Percentiles rank a stretch among this genome's conserved stretches.
Evolutionary conservation across 257 asterid genomes (phyloP).

Genomic region (Thymus quinquecostatus): DNA sequence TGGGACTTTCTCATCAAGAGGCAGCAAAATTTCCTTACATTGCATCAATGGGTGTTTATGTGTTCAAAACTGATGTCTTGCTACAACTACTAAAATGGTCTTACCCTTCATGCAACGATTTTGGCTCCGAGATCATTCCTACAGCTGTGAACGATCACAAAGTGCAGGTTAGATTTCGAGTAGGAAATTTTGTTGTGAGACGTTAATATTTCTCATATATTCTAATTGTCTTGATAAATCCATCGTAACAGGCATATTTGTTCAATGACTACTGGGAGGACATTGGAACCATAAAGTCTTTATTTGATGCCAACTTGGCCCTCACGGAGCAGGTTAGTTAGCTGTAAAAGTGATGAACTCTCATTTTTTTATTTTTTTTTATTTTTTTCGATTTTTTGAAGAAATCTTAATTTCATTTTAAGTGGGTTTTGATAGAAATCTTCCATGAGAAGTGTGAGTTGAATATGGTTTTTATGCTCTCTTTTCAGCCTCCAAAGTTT

Average conservation of each 20-base stretch:
- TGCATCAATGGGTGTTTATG: slow-evolving; percentile 98
- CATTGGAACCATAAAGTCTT: slow-evolving; percentile 88
- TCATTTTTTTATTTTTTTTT: no score
- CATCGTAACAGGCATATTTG: slow-evolving; percentile 62
- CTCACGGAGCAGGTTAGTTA: slow-evolving; percentile 77
- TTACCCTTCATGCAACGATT: slow-evolving; percentile 87
- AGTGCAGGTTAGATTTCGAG: slow-evolving; percentile 66
- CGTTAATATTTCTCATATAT: slow-evolving; percentile 6
- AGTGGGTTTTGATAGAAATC: not conserved
- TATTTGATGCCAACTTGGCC: slow-evolving; percentile 92
- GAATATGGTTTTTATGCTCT: slow-evolving; percentile 25
- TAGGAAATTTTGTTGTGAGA: not conserved
- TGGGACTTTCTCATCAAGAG: slow-evolving; percentile 74
- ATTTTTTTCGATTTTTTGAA: not conserved
- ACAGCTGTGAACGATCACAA: slow-evolving; percentile 80
- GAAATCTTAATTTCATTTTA: not conserved
- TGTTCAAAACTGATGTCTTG: slow-evolving; percentile 76
- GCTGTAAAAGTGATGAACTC: not conserved
- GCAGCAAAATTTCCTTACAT: slow-evolving; percentile 68
- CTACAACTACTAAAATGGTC: slow-evolving; percentile 60
- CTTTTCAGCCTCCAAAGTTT: slow-evolving; percentile 74
- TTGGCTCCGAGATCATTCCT: slow-evolving; percentile 96
- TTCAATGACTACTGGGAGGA: slow-evolving; percentile 97
- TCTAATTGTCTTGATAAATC: slow-evolving; percentile 30
- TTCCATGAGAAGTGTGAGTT: slow-evolving; percentile 8